A percentile compares a stretch with the other conserved stretches of the same genome.
Evolutionary conservation across 192 early-diverging fungal species (phyloP).

Genomic region (Hyaloraphidium curvatum): DNA sequence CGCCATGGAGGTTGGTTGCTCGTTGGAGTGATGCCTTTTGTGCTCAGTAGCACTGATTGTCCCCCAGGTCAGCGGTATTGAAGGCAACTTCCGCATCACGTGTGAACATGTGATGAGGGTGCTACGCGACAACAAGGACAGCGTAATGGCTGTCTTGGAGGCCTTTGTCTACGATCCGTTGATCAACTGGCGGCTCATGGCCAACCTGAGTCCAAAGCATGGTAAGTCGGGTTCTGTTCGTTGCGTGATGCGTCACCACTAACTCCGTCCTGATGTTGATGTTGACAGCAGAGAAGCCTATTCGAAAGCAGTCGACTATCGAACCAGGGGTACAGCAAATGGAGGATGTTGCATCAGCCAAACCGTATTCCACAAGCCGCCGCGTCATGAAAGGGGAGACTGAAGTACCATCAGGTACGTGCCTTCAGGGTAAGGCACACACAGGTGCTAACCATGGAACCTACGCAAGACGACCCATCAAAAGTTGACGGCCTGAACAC

Average conservation of each 20-base stretch:
- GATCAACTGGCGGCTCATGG: conserved; percentile 71
- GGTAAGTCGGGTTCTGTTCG: conserved; percentile 5
- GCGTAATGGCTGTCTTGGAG: conserved; percentile 93
- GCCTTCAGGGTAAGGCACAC: no score
- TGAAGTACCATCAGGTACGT: not conserved
- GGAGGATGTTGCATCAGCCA: not conserved
- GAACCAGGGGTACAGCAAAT: not conserved
- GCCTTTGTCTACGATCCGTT: conserved; percentile 95
- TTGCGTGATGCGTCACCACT: conserved; percentile 1
- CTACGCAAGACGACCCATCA: no score
- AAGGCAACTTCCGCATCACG: conserved; percentile 89
- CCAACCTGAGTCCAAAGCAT: conserved; percentile 23
- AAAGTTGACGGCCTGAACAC: conserved; percentile 51
- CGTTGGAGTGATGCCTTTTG: not conserved
- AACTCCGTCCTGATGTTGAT: conserved; percentile 7
- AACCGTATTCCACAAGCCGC: not conserved
- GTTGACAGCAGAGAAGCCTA: conserved; percentile 2
- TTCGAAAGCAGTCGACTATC: not conserved
- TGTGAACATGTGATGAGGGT: conserved; percentile 94
- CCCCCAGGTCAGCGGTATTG: conserved; percentile 54
- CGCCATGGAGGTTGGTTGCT: conserved; percentile 71
- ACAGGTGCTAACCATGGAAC: no score
- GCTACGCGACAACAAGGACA: conserved; percentile 81
- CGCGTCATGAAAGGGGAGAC: conserved; percentile 6
- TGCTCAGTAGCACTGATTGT: not conserved